Base-by-base conservation (phyloP, 331 rosid genomes). In the Ulmus americana region DNA sequence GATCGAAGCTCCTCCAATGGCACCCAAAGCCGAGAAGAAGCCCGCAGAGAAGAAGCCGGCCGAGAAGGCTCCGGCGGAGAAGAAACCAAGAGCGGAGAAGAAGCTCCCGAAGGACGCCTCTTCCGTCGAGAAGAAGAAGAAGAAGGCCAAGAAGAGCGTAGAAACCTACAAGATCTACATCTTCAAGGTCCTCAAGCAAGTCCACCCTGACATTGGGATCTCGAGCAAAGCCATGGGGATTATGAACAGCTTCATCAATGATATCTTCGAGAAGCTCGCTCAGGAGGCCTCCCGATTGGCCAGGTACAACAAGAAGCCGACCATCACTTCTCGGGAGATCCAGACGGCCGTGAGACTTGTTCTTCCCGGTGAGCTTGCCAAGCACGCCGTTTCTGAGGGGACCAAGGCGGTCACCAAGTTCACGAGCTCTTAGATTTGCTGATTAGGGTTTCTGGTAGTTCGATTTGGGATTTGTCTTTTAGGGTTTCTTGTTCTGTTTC, bases 361-460 rank as follows among this genome's bases (percentile, higher is more conserved):
- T 10, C 42, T 80, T 6, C 81, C 84, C 0, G 84, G 84, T 14
- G 84, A 80, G 54, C 58, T 80, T 22, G 84, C 84, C 6, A 80
- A 80, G 68, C 84, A 80, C 57, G 84, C 84, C 0, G 84, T 80
- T 15, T 80, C 84, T 3, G 81, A 80, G 41, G 84, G 84, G 18
- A 80, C 84, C 3, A 81, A 81, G 80, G 86, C 86, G 6, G 86
- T 81, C 1, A 81, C 86, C 20, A 81, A 81, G 60, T 81, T 81
- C 8, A 81, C 86, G 0, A 81, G 86, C 70, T 77, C 86, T 48
- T 81, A 41, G 4, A 5, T 49, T 4, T 13, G 50, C 5, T 4
- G 0, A 5, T 1, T 20, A 16, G 52, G 42, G 40, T 4, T 5
- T 18, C 35, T 0, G 0, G 44, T 28, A 28, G 35, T 28, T 3